Evolutionary conservation across 352 stramenopile genomes (phyloP), one percentile per base, ranked within the genome.

Genomic region (Globisporangium spinosum): DNA sequence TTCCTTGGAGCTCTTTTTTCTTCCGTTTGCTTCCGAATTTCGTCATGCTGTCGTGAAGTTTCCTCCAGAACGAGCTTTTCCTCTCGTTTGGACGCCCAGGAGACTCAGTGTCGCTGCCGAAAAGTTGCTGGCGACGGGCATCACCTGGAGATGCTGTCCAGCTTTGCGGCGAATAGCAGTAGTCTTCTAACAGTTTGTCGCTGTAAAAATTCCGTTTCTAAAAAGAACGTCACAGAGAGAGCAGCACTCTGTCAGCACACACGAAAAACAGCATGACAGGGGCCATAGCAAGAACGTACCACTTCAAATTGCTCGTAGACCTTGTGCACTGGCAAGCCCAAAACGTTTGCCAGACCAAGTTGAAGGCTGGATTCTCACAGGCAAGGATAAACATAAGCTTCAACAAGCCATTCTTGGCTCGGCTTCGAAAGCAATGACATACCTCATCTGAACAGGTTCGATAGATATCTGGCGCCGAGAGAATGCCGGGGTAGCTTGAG

Each of bases 371-470:
- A 62, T 25, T 40, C 29, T 7, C 5, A 62, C 29, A 32, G 35
- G 27, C 20, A 25, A 60, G 12, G 27, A 27, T 34, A 38, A 49
- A 49, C 15, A 8, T 60, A 23, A 60, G 55, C 13, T 35, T 71
- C 43, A 40, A 8, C 10, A 57, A 6, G 17, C 34, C 8, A 67
- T 53, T 53, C 40, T 38, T 59, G 3, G 1, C 29, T 53, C 15
- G 25, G 38, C 8, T 25, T 38, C 3, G 25, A 22, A 17, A 56
- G 66, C 20, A 25, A 51, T n/a, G 35, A 34, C n/a, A 20, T 22
- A 91, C 83, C 87, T 95, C 79, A 90, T 91, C 74, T 93, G 81
- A 12, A 95, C 81, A 10, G 84, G 84, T 13, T 89, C 78, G 51
- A 95, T 81, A 13, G 81, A 87, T 29, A 93, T 78, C 38, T 88